A percentile compares a stretch with the other conserved stretches of the same genome.
These are phyloP conservation scores for Lentinula edodes DNA, from an alignment of 768 basidiomycete genomes.

Conservation along the genomic window DNA sequence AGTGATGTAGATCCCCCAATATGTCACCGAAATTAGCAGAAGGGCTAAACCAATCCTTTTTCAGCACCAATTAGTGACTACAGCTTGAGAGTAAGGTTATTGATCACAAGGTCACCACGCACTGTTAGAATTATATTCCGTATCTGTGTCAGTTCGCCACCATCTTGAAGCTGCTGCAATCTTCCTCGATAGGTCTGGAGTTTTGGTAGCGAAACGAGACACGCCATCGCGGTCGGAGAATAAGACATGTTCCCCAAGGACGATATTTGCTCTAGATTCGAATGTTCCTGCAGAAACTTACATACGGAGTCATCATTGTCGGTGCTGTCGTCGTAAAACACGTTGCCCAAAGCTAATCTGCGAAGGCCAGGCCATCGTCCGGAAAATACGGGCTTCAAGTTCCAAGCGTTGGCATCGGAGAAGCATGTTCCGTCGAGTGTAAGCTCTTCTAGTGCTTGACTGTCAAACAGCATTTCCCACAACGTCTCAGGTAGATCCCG, in stretches of 20 bases:
- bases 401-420: conserved; percentile 9
- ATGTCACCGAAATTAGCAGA: conserved; percentile 12
- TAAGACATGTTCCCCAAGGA: conserved; percentile 10
- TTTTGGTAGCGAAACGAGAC: conserved; percentile 9
- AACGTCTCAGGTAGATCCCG: conserved; percentile 12
- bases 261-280: conserved; percentile 7
- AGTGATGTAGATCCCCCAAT: conserved; percentile 5
- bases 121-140: conserved; percentile 7
- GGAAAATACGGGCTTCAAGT: conserved; percentile 9
- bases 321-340: conserved; percentile 4
- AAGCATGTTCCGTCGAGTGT: conserved; percentile 14
- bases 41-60: conserved; percentile 14
- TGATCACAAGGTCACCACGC: not conserved
- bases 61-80: no score
- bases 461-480: conserved; percentile 15
- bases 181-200: conserved; percentile 10
- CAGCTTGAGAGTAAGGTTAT: no score
- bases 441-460: conserved; percentile 11
- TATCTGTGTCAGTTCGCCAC: conserved; percentile 8
- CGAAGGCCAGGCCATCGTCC: conserved; percentile 13
- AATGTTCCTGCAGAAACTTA: conserved; percentile 12
- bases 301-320: conserved; percentile 4
- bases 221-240: conserved; percentile 8
- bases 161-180: conserved; percentile 12
- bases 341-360: conserved; percentile 11